These are phyloP conservation scores for Kwoniella bestiolae DNA, from an alignment of 768 basidiomycete genomes.

Conservation along the genomic window DNA sequence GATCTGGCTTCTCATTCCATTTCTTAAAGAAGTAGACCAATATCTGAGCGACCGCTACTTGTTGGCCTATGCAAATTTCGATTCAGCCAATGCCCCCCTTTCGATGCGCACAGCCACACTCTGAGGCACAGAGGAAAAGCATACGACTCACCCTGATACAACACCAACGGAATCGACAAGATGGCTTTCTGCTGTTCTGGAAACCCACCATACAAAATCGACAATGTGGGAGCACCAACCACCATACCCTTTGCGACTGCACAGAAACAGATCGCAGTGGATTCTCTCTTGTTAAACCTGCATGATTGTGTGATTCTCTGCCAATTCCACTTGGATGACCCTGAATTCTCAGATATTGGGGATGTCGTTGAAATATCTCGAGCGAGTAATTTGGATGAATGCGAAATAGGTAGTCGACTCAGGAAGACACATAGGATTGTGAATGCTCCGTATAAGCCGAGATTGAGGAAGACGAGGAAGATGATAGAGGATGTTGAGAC, in stretches of 20 bases:
- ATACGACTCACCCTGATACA: constrained; percentile 56
- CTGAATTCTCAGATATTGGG: background rate
- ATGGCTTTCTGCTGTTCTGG: constrained; percentile 40
- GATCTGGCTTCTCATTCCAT: constrained; percentile 41
- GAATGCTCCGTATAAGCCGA: constrained; percentile 38
- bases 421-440: constrained; percentile 36
- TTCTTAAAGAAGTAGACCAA: constrained; percentile 35
- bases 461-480: constrained; percentile 41
- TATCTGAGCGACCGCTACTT: constrained; percentile 36
- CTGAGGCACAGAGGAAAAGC: too few relatives aligned
- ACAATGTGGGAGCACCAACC: constrained; percentile 48
- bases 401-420: constrained; percentile 42
- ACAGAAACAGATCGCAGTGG: constrained; percentile 54
- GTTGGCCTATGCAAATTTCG: constrained; percentile 26
- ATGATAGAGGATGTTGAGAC: constrained; percentile 43
- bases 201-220: constrained; percentile 52
- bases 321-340: background rate
- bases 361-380: background rate
- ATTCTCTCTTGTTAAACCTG: constrained; percentile 44
- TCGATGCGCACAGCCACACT: background rate
- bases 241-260: constrained; percentile 53
- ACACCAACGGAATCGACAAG: constrained; percentile 47
- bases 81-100: background rate
- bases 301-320: constrained; percentile 3
- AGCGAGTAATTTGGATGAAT: too few relatives aligned